Conservation (phyloP, 495 filamentous ascomycete species). For the Aspergillus nidulans region DNA sequence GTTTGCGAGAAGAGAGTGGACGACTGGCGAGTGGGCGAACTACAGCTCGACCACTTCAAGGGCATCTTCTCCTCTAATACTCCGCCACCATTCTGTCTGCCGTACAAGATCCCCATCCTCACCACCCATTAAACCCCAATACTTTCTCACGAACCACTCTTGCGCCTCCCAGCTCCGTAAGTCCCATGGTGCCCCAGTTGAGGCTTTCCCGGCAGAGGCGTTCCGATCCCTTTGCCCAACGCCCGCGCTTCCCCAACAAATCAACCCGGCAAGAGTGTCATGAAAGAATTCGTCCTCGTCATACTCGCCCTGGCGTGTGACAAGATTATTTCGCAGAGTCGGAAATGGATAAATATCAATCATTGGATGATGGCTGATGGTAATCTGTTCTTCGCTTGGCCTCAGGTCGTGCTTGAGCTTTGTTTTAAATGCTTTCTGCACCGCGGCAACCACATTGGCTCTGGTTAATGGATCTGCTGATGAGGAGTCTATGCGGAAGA, state of each 20-base stretch:
- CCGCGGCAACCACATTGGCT: conserved; percentile 10
- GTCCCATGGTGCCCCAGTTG: conserved; percentile 28
- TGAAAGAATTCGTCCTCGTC: conserved; percentile 25
- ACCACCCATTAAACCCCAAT: conserved; percentile 27
- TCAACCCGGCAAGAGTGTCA: conserved; percentile 21
- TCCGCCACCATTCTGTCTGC: conserved; percentile 29
- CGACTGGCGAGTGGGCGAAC: not conserved
- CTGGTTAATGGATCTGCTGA: conserved; percentile 5
- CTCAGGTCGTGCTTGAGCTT: conserved; percentile 25
- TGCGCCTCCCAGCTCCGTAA: conserved; percentile 26
- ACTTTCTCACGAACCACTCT: conserved; percentile 28
- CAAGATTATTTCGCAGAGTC: conserved; percentile 24
- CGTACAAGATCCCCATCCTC: conserved; percentile 25
- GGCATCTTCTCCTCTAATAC: conserved; percentile 18
- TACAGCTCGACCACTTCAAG: not conserved
- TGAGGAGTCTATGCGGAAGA: conserved; percentile 13
- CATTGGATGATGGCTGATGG: conserved; percentile 22
- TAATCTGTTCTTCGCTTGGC: conserved; percentile 25
- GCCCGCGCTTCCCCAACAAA: conserved; percentile 26
- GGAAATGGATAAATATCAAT: conserved; percentile 27
- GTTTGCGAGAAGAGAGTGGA: too few relatives aligned
- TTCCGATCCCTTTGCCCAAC: conserved; percentile 20
- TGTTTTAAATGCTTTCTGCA: conserved; percentile 16
- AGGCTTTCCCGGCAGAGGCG: conserved; percentile 16
- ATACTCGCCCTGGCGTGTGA: conserved; percentile 13